Conservation (phyloP, 208 protist species). For the Wallacemonas sp. region DNA sequence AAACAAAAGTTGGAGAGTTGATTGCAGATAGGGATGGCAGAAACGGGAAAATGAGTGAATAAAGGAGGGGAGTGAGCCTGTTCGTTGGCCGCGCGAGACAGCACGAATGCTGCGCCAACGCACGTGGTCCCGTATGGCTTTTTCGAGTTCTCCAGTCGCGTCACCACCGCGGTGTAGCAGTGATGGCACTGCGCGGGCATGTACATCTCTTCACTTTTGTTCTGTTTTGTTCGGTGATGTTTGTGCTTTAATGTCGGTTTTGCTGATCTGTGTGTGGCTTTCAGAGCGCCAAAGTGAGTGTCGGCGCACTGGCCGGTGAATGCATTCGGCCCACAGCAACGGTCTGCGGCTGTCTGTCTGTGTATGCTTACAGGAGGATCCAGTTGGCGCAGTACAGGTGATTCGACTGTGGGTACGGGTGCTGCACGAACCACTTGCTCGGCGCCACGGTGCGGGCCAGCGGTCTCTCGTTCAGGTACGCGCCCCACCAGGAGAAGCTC, state of each 20-base stretch:
- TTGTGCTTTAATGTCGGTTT: not conserved
- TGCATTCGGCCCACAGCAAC: too few species aligned
- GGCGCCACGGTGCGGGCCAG: conserved; percentile 72
- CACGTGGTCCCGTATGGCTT: too few species aligned
- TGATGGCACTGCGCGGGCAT: not conserved
- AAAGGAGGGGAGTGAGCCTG: not conserved
- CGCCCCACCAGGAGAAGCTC: conserved; percentile 86
- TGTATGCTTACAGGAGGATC: conserved; percentile 72
- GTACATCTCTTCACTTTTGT: not conserved
- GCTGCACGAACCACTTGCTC: conserved; percentile 73
- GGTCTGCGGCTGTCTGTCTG: too few species aligned
- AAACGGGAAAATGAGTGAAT: not conserved
- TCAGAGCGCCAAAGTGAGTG: not conserved
- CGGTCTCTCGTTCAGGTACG: conserved; percentile 67
- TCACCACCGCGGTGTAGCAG: too few species aligned
- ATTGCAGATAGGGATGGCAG: not conserved
- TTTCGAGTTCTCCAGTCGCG: too few species aligned
- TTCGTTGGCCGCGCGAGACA: too few species aligned
- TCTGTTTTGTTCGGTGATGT: not conserved
- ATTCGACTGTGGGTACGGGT: conserved; percentile 71
- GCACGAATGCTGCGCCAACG: too few species aligned
- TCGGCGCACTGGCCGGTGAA: not conserved
- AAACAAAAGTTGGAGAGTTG: not conserved
- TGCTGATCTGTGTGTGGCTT: not conserved
- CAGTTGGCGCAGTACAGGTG: conserved; percentile 79